Evolutionary conservation across 148 eudicot genomes (phyloP).

Genomic region (Gaultheria prostrata): DNA sequence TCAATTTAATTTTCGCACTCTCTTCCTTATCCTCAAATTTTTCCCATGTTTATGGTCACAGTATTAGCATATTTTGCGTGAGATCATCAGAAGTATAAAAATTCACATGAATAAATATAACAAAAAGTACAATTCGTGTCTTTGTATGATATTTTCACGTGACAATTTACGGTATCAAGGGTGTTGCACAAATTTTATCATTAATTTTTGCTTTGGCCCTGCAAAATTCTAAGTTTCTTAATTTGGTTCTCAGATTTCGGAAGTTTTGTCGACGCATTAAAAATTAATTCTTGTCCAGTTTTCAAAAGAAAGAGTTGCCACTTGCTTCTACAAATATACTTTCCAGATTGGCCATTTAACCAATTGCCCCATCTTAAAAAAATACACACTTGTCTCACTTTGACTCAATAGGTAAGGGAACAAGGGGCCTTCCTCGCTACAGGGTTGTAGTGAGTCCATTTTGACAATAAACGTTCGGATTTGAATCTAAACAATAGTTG

Average conservation of each 20-base stretch:
- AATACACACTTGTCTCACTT: background rate
- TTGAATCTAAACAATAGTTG: no score
- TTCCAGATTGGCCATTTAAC: background rate
- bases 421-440: no score
- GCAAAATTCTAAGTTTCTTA: background rate
- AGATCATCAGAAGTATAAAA: background rate
- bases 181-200: background rate
- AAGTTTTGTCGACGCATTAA: background rate
- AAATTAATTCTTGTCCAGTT: background rate
- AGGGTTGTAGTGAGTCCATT: no score
- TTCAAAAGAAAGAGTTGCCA: background rate
- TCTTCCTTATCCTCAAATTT: background rate
- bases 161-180: no score
- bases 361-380: conserved; percentile 4
- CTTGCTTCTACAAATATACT: background rate
- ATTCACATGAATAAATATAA: no score
- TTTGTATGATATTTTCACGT: no score
- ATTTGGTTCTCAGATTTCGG: background rate
- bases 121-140: no score
- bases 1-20: background rate
- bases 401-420: background rate
- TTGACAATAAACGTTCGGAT: no score
- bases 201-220: background rate
- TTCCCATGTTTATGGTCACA: background rate
- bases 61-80: background rate